Evolutionary conservation across 345 rosid genomes (phyloP), one percentile per base, ranked within the genome.

Genomic region (Barbarea vulgaris): DNA sequence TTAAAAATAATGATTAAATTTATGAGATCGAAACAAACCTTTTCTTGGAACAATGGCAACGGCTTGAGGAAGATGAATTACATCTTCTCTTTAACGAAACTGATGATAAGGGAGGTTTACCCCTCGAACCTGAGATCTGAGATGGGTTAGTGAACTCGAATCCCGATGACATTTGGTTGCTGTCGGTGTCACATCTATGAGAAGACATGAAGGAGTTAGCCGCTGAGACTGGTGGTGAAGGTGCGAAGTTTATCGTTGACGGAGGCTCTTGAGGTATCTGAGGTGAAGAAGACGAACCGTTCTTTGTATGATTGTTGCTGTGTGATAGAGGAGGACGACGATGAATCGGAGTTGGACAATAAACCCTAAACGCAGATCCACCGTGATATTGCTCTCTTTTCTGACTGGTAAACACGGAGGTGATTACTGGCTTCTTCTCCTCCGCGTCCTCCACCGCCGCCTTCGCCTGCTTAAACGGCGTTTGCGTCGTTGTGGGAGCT

Each of bases 21-120:
- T 13, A 53, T 11, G 34, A 27, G 46, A 52, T 70, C 13, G 8
- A 50, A 66, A 13, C 30, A 9, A 59, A 77, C 98, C 98, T 89
- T 85, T 91, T 94, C 86, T 91, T 91, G 74, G 97, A 83, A 76
- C 98, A 94, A 84, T 94, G 98, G 85, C 98, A 94, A 47, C 88
- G 84, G 9, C 88, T 77, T 0, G 95, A 88, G 4, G 94, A 79
- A 31, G 96, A 87, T 17, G 96, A 93, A 51, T 67, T 84, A 67
- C 96, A 91, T 84, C 82, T 88, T 64, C 96, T 86, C 82, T 91
- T 91, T 34, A 85, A 53, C 2, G 89, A 81, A 31, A 78, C 75
- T 3, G 88, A 84, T 13, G 93, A 84, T 51, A 89, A 19, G 1
- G 94, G 98, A 13, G 94, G 97, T 73, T 91, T 91, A 0, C 86